A percentile compares a stretch with the other conserved stretches of the same genome.
Evolutionary conservation across 2,329 filamentous ascomycete genomes (phyloP).

Genomic region (Fusarium paranaense): DNA sequence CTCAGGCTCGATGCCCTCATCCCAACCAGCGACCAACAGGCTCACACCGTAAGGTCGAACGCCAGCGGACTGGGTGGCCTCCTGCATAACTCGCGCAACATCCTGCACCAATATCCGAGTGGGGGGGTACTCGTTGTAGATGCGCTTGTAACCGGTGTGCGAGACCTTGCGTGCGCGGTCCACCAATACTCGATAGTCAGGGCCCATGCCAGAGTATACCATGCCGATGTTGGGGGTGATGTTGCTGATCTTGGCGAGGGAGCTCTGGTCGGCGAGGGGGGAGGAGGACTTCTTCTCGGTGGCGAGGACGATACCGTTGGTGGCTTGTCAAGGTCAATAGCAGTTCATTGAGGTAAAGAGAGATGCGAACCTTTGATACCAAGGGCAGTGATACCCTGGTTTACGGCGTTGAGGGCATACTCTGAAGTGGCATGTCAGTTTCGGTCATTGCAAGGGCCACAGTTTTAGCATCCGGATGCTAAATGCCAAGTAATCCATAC

Average conservation of each 20-base stretch:
- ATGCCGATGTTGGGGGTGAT: slow-evolving; percentile 99
- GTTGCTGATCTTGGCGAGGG: slow-evolving; percentile 95
- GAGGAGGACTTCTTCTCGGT: slow-evolving; percentile 99
- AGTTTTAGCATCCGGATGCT: neutral
- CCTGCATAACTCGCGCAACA: slow-evolving; percentile 97
- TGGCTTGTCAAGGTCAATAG: slow-evolving; percentile 69
- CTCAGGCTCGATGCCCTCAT: slow-evolving; percentile 94
- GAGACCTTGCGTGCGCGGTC: slow-evolving; percentile 98
- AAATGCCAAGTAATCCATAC: slow-evolving; percentile 52
- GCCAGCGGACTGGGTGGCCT: slow-evolving; percentile 97
- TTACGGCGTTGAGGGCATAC: slow-evolving; percentile 99
- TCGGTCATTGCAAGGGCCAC: neutral
- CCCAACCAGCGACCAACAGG: slow-evolving; percentile 95
- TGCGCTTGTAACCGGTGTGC: slow-evolving; percentile 98
- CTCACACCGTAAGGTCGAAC: slow-evolving; percentile 97
- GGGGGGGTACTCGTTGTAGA: slow-evolving; percentile 99
- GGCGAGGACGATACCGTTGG: slow-evolving; percentile 97
- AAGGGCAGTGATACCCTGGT: slow-evolving; percentile 97
- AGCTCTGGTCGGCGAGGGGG: slow-evolving; percentile 93
- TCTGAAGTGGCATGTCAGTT: slow-evolving; percentile 65
- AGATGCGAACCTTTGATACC: slow-evolving; percentile 90
- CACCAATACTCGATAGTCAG: slow-evolving; percentile 96
- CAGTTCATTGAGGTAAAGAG: neutral
- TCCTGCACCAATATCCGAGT: slow-evolving; percentile 99
- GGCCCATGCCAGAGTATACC: slow-evolving; percentile 99